Conservation (phyloP, 495 filamentous ascomycete genomes). For the Tuber calosporum region DNA sequence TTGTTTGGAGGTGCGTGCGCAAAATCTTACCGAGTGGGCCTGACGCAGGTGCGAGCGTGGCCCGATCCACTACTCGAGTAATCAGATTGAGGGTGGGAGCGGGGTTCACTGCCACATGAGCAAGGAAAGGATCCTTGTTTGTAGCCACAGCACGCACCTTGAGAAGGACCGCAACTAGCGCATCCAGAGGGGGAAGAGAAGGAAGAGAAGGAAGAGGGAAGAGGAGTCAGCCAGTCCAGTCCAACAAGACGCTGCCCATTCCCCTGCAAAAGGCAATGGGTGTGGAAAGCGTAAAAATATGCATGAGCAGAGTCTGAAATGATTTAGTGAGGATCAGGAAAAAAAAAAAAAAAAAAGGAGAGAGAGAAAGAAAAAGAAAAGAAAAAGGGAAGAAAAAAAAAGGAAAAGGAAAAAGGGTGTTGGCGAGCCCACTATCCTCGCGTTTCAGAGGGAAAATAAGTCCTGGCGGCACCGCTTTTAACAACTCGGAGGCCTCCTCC, state of each 20-base stretch:
- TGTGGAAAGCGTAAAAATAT: background rate
- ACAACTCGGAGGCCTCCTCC: constrained; percentile 34
- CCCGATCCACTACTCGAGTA: background rate
- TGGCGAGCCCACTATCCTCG: background rate
- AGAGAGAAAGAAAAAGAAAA: background rate
- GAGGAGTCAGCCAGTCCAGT: background rate
- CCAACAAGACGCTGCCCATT: background rate
- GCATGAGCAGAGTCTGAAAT: background rate
- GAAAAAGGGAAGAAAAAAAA: background rate
- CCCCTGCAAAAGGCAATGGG: background rate
- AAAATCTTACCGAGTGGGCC: background rate
- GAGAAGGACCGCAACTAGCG: background rate
- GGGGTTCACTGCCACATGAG: background rate
- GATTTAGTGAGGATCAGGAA: background rate
- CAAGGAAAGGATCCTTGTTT: background rate
- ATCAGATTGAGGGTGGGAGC: background rate
- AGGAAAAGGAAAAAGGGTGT: background rate
- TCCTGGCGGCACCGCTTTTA: constrained; percentile 18
- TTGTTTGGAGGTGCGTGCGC: background rate
- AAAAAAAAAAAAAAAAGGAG: background rate
- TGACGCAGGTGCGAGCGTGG: background rate
- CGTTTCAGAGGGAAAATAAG: background rate
- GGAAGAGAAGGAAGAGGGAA: background rate
- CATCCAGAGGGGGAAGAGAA: background rate
- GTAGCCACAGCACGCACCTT: constrained; percentile 4